Conservation (phyloP, 1,139 yeast genomes). For the Hansenula lynferdii region DNA sequence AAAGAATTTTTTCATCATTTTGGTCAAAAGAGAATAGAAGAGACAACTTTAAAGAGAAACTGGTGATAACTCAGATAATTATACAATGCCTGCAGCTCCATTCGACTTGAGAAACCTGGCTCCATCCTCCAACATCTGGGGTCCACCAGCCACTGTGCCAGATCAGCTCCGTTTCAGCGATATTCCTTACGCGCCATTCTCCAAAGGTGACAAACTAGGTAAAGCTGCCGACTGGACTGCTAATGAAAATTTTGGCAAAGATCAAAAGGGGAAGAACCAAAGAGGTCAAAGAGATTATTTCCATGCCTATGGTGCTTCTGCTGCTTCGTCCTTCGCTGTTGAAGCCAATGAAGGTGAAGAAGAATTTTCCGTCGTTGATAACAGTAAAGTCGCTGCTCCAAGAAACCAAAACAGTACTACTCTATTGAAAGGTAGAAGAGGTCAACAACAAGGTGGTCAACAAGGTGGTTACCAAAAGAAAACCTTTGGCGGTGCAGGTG, state of each 20-base stretch:
- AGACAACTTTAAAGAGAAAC: no score
- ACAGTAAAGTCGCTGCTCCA: conserved; percentile 18
- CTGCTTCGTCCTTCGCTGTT: conserved; percentile 52
- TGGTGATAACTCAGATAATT: neutral
- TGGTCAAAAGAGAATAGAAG: no score
- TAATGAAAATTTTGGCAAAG: conserved; percentile 43
- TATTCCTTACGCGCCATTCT: conserved; percentile 65
- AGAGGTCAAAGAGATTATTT: conserved; percentile 48
- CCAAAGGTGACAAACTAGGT: conserved; percentile 61
- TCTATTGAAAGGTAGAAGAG: conserved; percentile 15
- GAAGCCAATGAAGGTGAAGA: conserved; percentile 43
- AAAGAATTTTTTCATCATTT: no score
- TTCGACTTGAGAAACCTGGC: conserved; percentile 18
- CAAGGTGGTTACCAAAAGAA: conserved; percentile 5
- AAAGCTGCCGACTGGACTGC: conserved; percentile 61
- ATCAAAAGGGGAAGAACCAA: conserved; percentile 31
- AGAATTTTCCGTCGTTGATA: conserved; percentile 50
- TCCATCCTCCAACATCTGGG: conserved; percentile 42
- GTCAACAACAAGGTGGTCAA: conserved; percentile 9
- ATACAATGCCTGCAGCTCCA: conserved; percentile 10
- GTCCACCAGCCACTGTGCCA: conserved; percentile 48
- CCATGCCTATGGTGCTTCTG: conserved; percentile 63
- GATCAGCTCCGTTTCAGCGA: conserved; percentile 42
- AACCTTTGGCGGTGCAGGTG: conserved; percentile 2
- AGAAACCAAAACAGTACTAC: conserved; percentile 10